phyloP scores from a whole-genome alignment of 129 eudicot species.

The Gnaphalium uliginosum region DNA sequence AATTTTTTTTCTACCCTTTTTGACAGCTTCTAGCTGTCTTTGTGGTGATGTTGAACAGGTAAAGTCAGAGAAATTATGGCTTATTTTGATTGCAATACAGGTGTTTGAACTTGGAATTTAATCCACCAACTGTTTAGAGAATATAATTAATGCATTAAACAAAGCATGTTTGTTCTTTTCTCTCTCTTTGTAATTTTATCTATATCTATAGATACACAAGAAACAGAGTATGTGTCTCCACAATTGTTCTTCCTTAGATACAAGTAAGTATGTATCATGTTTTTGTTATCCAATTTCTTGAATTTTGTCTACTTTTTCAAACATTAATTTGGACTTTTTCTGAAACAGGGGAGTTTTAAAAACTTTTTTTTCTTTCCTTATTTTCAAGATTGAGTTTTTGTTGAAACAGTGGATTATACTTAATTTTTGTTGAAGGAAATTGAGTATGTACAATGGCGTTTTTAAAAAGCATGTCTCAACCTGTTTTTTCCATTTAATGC shows the following conservation, averaged over 20 bases:
- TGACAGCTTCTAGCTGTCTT: constrained; percentile 48
- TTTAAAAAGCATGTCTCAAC: too few relatives aligned
- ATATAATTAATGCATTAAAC: constrained; percentile 24
- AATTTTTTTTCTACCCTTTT: constrained; percentile 5
- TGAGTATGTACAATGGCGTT: background rate
- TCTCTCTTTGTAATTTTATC: constrained; percentile 6
- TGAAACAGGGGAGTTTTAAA: background rate
- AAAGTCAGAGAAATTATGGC: constrained; percentile 43
- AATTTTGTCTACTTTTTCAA: background rate
- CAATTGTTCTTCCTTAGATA: background rate
- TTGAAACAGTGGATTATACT: background rate
- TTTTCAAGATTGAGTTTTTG: background rate
- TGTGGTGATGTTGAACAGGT: constrained; percentile 36
- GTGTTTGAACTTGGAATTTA: constrained; percentile 42
- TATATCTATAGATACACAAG: background rate
- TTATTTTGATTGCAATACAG: constrained; percentile 39
- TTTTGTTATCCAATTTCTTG: background rate
- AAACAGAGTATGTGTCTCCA: constrained; percentile 1
- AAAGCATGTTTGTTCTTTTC: constrained; percentile 35
- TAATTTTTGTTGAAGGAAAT: background rate
- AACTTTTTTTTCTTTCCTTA: background rate
- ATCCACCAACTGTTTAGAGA: constrained; percentile 36
- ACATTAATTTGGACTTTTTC: background rate
- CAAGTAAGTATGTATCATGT: background rate
- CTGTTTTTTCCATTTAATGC: background rate